Base-by-base conservation (phyloP, 78 protist genomes). In the Dictyostelium brefeldianum region DNA sequence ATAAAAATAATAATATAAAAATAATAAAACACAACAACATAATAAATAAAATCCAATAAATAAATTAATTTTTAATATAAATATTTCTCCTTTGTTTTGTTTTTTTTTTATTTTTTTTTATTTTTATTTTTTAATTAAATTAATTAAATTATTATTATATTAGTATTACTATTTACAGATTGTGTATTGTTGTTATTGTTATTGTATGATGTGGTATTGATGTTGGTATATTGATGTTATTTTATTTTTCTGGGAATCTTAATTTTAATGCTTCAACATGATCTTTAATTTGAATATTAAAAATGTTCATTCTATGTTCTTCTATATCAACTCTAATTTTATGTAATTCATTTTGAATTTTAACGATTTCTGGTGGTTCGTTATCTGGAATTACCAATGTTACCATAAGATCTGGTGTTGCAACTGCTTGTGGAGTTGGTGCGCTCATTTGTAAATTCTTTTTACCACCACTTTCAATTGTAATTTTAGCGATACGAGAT, bases 401-500 rank as follows among this genome's bases (percentile, higher is more conserved):
- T 31, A 67, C 48, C 75, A 67, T 67, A 0, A 67, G 75, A 67
- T 67, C 75, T 25, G 75, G 75, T 3, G 75, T 67, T 2, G 75
- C 75, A 11, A 47, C 48, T 29, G 29, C 43, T 12, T 43, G 29
- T 29, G 75, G 47, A 29, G 47, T 22, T 31, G 47, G 43, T 6
- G 22, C 1, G 11, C 41, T 36, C 75, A 67, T 31, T 15, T 43
- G 15, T 17, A 25, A 1, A 31, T 67, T 67, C 48, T 67, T 25
- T 67, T 67, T 67, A 15, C 48, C 48, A 67, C 75, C 73, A 64
- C 46, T 67, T 31, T 67, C 75, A 15, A 67, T 67, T 5, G 47
- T 67, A 31, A 67, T 67, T 67, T 67, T 67, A 67, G 75, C 75
- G 17, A 67, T 67, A 67, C 75, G 75, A 31, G 47, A 31, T 67